A percentile compares a stretch with the other conserved stretches of the same genome.
Evolutionary conservation across 2,329 filamentous ascomycete species (phyloP).

Genomic region (Phialophora tarda): DNA sequence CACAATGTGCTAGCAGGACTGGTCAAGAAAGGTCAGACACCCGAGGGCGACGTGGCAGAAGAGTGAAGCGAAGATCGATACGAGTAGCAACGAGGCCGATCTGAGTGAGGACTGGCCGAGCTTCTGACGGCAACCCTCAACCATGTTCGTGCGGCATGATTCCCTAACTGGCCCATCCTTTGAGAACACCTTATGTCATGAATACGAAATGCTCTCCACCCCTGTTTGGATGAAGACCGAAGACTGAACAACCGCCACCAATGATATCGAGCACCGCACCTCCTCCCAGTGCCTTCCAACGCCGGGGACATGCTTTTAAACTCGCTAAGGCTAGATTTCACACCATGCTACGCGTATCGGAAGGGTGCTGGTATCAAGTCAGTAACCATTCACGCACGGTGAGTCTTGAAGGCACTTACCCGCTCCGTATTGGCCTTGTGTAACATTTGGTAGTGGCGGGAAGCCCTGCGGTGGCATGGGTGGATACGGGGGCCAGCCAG

Average conservation of each 20-base stretch:
- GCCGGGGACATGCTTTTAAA: slow-evolving; percentile 1
- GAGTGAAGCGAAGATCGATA: background rate
- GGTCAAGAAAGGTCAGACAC: background rate
- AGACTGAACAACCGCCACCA: background rate
- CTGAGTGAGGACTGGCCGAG: background rate
- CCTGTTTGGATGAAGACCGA: background rate
- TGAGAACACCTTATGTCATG: background rate
- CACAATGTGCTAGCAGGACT: background rate
- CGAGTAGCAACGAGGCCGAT: background rate
- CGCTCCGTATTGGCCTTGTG: slow-evolving; percentile 36
- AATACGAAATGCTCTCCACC: background rate
- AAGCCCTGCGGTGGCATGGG: slow-evolving; percentile 37
- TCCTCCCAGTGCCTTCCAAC: background rate
- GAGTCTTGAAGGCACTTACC: slow-evolving; percentile 29
- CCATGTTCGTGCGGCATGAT: background rate
- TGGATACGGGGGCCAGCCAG: slow-evolving; percentile 42
- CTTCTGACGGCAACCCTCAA: background rate
- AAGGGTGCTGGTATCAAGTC: slow-evolving; percentile 22
- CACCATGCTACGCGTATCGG: slow-evolving; percentile 15
- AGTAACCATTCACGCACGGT: slow-evolving; percentile 3
- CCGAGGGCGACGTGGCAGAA: background rate
- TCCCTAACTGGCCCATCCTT: background rate
- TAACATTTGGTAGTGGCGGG: slow-evolving; percentile 27
- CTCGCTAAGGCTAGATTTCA: background rate
- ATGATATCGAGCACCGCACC: background rate